These are phyloP conservation scores for Neonectria sp. DNA, from an alignment of 2,329 filamentous ascomycete species.

Conservation along the genomic window DNA sequence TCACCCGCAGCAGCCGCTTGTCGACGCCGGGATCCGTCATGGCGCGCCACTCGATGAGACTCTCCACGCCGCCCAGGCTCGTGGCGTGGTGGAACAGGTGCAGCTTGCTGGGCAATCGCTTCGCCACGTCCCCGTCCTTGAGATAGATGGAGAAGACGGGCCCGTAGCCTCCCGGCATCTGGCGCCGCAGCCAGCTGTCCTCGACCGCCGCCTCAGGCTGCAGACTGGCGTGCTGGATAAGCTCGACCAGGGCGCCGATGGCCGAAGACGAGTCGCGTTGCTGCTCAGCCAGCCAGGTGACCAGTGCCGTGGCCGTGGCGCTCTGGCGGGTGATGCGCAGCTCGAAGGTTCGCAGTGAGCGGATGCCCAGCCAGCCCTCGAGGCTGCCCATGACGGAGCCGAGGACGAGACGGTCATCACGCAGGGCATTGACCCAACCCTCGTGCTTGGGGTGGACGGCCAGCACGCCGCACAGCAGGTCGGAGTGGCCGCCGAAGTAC, in stretches of 20 bases:
- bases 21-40: constrained; percentile 87
- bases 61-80: constrained; percentile 93
- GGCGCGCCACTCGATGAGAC: constrained; percentile 94
- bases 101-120: constrained; percentile 82
- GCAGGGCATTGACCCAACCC: constrained; percentile 73
- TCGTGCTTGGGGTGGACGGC: constrained; percentile 70
- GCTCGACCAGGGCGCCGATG: constrained; percentile 69
- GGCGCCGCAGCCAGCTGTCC: constrained; percentile 80
- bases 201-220: constrained; percentile 74
- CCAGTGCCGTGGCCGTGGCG: constrained; percentile 77
- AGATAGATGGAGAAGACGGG: constrained; percentile 87
- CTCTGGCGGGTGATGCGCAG: constrained; percentile 86
- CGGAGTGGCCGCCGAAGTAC: constrained; percentile 95
- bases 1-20: constrained; percentile 81
- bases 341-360: constrained; percentile 89
- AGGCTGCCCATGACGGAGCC: constrained; percentile 90
- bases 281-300: constrained; percentile 77
- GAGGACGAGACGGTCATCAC: constrained; percentile 80
- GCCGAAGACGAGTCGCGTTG: constrained; percentile 56
- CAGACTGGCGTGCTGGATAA: constrained; percentile 83
- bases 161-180: constrained; percentile 94
- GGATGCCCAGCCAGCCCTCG: constrained; percentile 92
- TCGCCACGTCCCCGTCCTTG: constrained; percentile 73
- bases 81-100: constrained; percentile 94
- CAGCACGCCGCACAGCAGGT: constrained; percentile 91